Evolutionary conservation across 768 basidiomycete species (phyloP).

Genomic region (Suillus cothurnatus): DNA sequence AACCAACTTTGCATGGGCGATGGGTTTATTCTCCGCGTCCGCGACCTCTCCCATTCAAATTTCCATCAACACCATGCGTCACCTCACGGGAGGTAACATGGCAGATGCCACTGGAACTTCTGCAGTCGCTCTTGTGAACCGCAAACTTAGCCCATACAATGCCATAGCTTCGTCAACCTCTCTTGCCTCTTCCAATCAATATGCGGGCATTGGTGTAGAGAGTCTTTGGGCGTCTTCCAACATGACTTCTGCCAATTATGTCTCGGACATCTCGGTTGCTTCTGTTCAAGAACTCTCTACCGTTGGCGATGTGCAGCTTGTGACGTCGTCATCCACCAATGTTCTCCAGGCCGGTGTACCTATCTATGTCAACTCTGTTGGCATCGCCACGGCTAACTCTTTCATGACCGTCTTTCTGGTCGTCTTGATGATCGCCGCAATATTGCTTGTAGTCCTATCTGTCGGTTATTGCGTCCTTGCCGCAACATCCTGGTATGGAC

Average conservation of each 20-base stretch:
- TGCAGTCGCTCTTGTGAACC: slow-evolving; percentile 77
- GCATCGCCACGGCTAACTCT: slow-evolving; percentile 83
- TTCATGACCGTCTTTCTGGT: slow-evolving; percentile 89
- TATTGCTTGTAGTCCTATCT: slow-evolving; percentile 52
- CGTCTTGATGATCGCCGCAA: slow-evolving; percentile 66
- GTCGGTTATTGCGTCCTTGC: slow-evolving; percentile 52
- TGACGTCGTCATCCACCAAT: slow-evolving; percentile 63
- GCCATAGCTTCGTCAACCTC: slow-evolving; percentile 13
- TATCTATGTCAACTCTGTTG: slow-evolving; percentile 74
- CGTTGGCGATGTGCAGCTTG: slow-evolving; percentile 55
- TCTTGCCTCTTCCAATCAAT: slow-evolving; percentile 7
- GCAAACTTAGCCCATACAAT: slow-evolving; percentile 82
- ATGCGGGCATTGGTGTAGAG: slow-evolving; percentile 9
- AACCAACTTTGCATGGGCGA: slow-evolving; percentile 87
- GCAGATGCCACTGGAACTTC: slow-evolving; percentile 59
- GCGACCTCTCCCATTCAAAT: slow-evolving; percentile 62
- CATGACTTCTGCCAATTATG: slow-evolving; percentile 11
- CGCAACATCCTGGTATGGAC: slow-evolving; percentile 22
- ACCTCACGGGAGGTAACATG: slow-evolving; percentile 77
- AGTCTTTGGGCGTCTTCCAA: slow-evolving; percentile 17
- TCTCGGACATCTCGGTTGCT: slow-evolving; percentile 14
- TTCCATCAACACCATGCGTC: slow-evolving; percentile 82
- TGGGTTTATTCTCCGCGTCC: slow-evolving; percentile 69
- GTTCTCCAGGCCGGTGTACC: slow-evolving; percentile 80
- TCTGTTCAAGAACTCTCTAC: slow-evolving; percentile 28